These are phyloP conservation scores for Aspergillus avenaceus DNA, from an alignment of 495 filamentous ascomycete species.

Conservation along the genomic window DNA sequence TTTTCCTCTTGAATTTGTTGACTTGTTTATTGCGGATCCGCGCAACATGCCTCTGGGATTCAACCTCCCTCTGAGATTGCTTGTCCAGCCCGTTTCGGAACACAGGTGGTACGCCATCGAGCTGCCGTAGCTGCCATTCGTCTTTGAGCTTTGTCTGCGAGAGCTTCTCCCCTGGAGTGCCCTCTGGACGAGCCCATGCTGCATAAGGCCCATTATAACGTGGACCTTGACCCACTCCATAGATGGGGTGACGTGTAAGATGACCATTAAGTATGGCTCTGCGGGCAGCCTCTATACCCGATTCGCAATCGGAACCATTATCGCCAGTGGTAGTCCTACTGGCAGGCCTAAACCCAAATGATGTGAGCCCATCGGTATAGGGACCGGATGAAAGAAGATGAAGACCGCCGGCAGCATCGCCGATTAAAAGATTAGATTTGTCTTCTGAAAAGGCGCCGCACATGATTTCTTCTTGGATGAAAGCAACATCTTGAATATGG, in stretches of 20 bases:
- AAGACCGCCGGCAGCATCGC: conserved; percentile 70
- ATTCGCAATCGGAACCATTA: conserved; percentile 14
- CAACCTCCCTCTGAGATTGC: conserved; percentile 13
- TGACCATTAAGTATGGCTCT: conserved; percentile 32
- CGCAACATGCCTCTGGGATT: conserved; percentile 19
- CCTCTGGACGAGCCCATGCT: conserved; percentile 32
- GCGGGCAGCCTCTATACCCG: conserved; percentile 23
- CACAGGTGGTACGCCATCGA: conserved; percentile 19
- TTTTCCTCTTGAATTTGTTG: conserved; percentile 13
- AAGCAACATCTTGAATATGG: conserved; percentile 57
- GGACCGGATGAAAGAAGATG: conserved; percentile 56
- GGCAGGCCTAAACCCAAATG: conserved; percentile 22
- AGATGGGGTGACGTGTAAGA: conserved; percentile 35
- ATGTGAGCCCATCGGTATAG: conserved; percentile 13
- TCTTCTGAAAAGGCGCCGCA: conserved; percentile 71
- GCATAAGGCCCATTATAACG: conserved; percentile 44
- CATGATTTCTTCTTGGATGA: conserved; percentile 47
- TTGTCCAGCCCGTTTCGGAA: conserved; percentile 20
- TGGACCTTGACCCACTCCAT: conserved; percentile 43
- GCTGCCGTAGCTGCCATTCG: conserved; percentile 24
- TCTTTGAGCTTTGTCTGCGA: conserved; percentile 15
- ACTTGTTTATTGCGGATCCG: conserved; percentile 23
- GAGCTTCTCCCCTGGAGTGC: conserved; percentile 11
- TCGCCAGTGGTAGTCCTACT: conserved; percentile 6
- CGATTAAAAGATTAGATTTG: conserved; percentile 64